A percentile compares a stretch with the other conserved stretches of the same genome.
Conservation (phyloP, 2,329 filamentous ascomycete genomes). For the Trichoderma lentiforme region DNA sequence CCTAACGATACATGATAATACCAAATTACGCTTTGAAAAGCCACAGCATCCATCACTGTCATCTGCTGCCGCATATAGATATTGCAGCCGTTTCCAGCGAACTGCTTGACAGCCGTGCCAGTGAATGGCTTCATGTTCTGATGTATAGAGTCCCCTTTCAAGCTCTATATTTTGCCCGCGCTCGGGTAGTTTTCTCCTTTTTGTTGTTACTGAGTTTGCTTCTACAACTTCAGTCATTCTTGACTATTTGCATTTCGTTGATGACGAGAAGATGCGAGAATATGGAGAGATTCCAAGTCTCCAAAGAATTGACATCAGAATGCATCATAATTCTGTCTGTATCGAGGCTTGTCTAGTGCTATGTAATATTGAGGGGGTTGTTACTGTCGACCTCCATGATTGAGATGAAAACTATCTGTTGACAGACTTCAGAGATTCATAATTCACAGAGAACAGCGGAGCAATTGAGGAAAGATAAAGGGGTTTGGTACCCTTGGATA, state of each 20-base stretch:
- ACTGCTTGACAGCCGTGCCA: slow-evolving; percentile 80
- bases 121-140: slow-evolving; percentile 81
- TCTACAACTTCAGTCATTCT: background rate
- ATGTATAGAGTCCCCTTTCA: slow-evolving; percentile 79
- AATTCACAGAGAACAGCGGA: background rate
- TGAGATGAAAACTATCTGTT: background rate
- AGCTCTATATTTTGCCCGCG: slow-evolving; percentile 72
- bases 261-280: rapidly evolving
- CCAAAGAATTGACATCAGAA: too few species aligned
- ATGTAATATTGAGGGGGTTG: background rate
- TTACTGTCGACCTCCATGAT: rapidly evolving
- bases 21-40: slow-evolving; percentile 81
- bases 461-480: background rate
- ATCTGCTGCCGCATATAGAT: slow-evolving; percentile 84
- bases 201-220: slow-evolving; percentile 39
- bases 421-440: background rate
- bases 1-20: background rate
- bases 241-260: background rate
- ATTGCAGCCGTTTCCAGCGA: slow-evolving; percentile 62
- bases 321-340: too few species aligned
- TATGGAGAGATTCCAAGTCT: background rate
- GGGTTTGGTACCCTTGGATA: background rate
- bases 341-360: background rate
- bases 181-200: slow-evolving; percentile 53
- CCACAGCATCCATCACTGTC: slow-evolving; percentile 82